A percentile compares a stretch with the other conserved stretches of the same genome.
phyloP scores from a whole-genome alignment of 768 basidiomycete genomes.

The Trametes cubensis region DNA sequence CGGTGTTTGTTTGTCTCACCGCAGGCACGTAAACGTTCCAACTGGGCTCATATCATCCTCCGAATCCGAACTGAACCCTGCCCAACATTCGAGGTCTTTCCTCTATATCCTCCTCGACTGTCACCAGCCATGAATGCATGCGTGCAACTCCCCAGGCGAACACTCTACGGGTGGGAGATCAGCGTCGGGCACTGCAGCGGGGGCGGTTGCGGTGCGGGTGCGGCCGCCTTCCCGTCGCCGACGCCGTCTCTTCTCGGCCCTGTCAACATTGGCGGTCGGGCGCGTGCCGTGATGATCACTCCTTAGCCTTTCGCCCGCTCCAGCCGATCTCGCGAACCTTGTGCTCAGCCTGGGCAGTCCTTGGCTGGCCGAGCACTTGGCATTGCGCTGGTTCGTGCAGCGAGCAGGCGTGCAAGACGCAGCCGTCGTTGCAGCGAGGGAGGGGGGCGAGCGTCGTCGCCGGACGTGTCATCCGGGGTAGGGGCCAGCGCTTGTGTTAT shows the following conservation, averaged over 20 bases:
- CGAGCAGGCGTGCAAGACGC: too few relatives aligned
- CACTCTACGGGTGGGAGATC: too few relatives aligned
- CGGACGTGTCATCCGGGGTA: too few relatives aligned
- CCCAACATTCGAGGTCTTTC: constrained; percentile 10
- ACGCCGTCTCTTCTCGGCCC: too few relatives aligned
- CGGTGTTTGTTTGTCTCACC: constrained; percentile 26
- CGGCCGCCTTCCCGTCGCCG: neutral
- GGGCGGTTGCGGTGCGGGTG: neutral
- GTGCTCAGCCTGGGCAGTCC: neutral
- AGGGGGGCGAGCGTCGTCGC: too few relatives aligned
- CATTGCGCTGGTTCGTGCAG: neutral
- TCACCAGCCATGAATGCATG: neutral
- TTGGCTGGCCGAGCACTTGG: neutral
- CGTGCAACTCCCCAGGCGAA: neutral
- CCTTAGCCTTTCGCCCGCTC: neutral
- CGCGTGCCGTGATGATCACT: constrained; percentile 8
- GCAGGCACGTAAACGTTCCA: constrained; percentile 13
- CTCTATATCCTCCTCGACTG: neutral
- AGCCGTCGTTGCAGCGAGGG: too few relatives aligned
- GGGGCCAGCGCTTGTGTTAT: too few relatives aligned
- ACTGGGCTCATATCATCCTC: constrained; percentile 9
- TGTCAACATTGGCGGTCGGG: neutral
- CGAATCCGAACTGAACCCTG: neutral
- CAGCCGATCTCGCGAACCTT: neutral
- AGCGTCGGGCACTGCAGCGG: neutral